Percentiles rank a stretch among this genome's conserved stretches.
These are phyloP conservation scores for Plasmodium falciparum DNA, from an alignment of 169 alveolate species.

Conservation along the genomic window DNA sequence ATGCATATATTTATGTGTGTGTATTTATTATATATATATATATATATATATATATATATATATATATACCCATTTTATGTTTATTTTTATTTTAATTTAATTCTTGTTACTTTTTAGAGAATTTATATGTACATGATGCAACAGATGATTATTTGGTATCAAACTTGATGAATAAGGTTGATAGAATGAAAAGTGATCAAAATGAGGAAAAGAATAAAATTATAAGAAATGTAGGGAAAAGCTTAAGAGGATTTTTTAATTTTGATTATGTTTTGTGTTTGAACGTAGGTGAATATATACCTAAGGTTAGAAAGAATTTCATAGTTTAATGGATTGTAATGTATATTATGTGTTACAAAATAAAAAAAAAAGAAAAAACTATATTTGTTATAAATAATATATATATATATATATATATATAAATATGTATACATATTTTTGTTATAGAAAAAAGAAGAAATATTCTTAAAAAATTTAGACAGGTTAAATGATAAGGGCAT, in stretches of 20 bases:
- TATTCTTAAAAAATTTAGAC: conserved; percentile 43
- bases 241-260: neutral
- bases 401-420: neutral
- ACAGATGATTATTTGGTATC: conserved; percentile 42
- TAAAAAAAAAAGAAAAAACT: neutral
- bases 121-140: conserved; percentile 31
- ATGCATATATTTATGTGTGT: too few species aligned
- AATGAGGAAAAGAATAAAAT: neutral
- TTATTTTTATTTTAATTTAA: neutral
- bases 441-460: conserved; percentile 62
- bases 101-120: conserved; percentile 7
- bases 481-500: conserved; percentile 39
- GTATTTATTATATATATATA: too few species aligned
- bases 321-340: neutral
- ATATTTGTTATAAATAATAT: neutral
- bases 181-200: neutral
- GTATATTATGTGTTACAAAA: neutral
- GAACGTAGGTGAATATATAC: conserved; percentile 70
- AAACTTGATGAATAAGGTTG: conserved; percentile 16
- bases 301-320: conserved; percentile 19
- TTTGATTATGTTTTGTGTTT: conserved; percentile 65
- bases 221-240: conserved; percentile 8
- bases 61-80: too few species aligned
- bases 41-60: neutral
- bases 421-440: neutral